Evolutionary conservation across 2,329 filamentous ascomycete species (phyloP), one percentile per base, ranked within the genome.

Genomic region (Diaporthe sp.): DNA sequence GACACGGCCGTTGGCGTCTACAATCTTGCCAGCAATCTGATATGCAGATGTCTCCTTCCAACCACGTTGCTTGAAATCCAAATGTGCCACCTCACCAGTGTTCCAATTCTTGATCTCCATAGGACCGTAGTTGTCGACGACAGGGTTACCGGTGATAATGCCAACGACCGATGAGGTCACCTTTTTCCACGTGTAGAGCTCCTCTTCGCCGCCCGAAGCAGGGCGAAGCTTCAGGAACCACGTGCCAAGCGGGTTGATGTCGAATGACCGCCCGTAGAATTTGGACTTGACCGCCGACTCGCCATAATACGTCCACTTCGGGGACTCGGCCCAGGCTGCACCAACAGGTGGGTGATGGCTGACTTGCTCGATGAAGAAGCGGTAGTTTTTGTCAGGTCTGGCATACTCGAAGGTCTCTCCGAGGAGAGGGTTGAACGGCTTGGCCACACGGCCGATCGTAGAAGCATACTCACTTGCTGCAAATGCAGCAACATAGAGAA

Each of bases 61-160:
- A 25, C 97, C 97, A 75, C 96, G 93, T 19, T 95, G 89, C 84
- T 98, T 98, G 87, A 99, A 99, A 78, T 98, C 95, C 2, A 99
- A 86, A 6, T 92, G 86, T 77, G 94, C 96, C n/a, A 94, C 89
- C 83, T 98, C 97, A 71, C 97, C 96, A 0, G 96, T 99, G 0
- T 93, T 97, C 93, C 94, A 96, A 85, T 99, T 99, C 86, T 95
- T 98, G 83, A 99, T 92, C 82, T 98, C 95, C 94, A 99, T 98
- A 0, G 93, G 88, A 1, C 97, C 97, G 82, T 98, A 98, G 83
- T 99, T 98, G 85, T 99, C 97, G n/a, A 99, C 94, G 0, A 94
- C 94, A 0, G 97, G 97, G 79, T 94, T 98, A 63, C 97, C 97
- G 0, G 96, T 98, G 79, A 99, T 98, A 83, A 99, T 99, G 74